These are phyloP conservation scores for Strigomonas culicis DNA, from an alignment of 208 protist species.

Conservation along the genomic window DNA sequence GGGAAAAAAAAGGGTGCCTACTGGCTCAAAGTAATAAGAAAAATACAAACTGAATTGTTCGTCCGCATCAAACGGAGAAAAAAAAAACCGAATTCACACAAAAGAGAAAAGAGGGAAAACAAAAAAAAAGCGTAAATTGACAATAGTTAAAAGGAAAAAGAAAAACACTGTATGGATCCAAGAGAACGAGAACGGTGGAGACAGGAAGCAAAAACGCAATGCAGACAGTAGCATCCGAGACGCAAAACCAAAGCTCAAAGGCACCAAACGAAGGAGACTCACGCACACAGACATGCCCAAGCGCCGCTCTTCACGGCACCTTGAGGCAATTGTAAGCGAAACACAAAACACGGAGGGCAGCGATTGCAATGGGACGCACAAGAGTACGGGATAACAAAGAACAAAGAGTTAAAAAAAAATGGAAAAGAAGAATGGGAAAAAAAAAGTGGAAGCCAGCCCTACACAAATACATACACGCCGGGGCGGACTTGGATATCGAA, in stretches of 20 bases:
- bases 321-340: no score
- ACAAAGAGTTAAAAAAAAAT: slow-evolving; percentile 10
- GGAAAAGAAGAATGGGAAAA: slow-evolving; percentile 10
- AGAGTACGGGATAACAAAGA: no score
- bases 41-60: neutral
- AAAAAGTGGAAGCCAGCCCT: slow-evolving; percentile 9
- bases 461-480: neutral
- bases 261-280: neutral
- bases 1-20: no score
- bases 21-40: no score
- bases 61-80: neutral
- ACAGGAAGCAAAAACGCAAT: neutral
- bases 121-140: neutral
- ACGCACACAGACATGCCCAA: neutral
- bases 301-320: no score
- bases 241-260: neutral
- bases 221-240: neutral
- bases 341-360: no score
- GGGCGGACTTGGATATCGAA: neutral
- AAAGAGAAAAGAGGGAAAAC: slow-evolving; percentile 9
- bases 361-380: no score
- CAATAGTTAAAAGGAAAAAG: slow-evolving; percentile 1
- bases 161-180: neutral
- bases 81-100: slow-evolving; percentile 4
- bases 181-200: slow-evolving; percentile 6